Base-by-base conservation (phyloP, 2,329 filamentous ascomycete species). In the Colletotrichum graminicola region DNA sequence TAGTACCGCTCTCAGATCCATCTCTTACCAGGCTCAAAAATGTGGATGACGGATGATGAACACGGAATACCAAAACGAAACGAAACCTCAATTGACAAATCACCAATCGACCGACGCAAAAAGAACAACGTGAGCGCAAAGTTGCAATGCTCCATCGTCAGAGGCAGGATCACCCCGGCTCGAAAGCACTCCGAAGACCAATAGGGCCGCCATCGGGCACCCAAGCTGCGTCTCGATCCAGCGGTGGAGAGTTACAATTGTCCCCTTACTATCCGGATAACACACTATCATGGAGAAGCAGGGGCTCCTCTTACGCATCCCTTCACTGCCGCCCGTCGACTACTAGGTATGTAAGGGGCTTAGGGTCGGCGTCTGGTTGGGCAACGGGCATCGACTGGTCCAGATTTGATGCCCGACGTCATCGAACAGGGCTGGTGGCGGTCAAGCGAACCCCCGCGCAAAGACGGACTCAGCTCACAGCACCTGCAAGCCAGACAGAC, bases 201-300 rank as follows among this genome's bases (percentile, higher is more conserved):
- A 56, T 72, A 70, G 60, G 69, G 66, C 69, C 52, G 66, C 60
- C 61, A 70, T 72, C 41, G 66, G 69, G 69, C 66, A 70, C 47
- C 54, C 39, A 72, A 36, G 41, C 56, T 54, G 60, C 47, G 51
- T 57, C n/a, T 43, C 12, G 26, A 21, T 52, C 63, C 23, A 39
- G 7, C 10, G 21, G 67, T 72, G 66, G 70, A 62, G 66, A 61
- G 66, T 54, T 36, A 26, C 47, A 57, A 45, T 47, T 56, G 34
- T 49, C 32, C 47, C 32, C 36, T 39, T 39, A 16, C 12, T 39
- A 34, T 34, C 10, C 34, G 34, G 7, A 34, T 7, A 29, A 29
- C n/a, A n/a, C n/a, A n/a, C n/a, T 29, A 29, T 29, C 29, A 29
- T 29, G 34, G 1, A 65, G 68, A 41, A 14, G 39, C 39, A 5